Evolutionary conservation across 2,329 filamentous ascomycete species (phyloP).

Genomic region (Sphaerulina vaccinii): DNA sequence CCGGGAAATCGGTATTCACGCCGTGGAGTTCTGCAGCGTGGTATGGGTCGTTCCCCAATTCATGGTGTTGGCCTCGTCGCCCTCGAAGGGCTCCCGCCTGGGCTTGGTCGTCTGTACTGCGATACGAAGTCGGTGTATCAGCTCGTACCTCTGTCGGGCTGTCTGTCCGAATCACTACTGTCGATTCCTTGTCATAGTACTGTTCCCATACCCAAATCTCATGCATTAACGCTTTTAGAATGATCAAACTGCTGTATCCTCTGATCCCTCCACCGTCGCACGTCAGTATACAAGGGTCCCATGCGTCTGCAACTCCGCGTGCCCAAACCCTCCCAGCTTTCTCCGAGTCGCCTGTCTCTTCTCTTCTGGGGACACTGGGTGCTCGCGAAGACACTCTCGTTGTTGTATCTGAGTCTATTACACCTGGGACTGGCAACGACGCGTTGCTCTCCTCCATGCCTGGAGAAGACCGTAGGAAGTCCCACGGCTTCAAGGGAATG

Average conservation of each 20-base stretch:
- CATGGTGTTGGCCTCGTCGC: slow-evolving; percentile 13
- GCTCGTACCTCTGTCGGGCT: slow-evolving; percentile 22
- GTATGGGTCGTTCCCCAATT: slow-evolving; percentile 21
- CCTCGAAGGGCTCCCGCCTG: slow-evolving; percentile 20
- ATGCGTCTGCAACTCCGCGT: slow-evolving; percentile 44
- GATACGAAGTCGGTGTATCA: slow-evolving; percentile 23
- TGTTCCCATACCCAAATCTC: slow-evolving; percentile 48
- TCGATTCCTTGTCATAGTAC: slow-evolving; percentile 35
- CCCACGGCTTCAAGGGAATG: slow-evolving; percentile 35
- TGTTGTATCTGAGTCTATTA: too few species aligned
- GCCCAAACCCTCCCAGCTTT: slow-evolving; percentile 47
- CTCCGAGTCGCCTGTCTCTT: slow-evolving; percentile 40
- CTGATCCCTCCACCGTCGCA: slow-evolving; percentile 53
- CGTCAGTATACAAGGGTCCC: slow-evolving; percentile 50
- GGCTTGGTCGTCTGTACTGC: slow-evolving; percentile 17
- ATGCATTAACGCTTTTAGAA: slow-evolving; percentile 50
- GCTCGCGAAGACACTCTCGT: slow-evolving; percentile 30
- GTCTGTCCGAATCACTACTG: slow-evolving; percentile 20
- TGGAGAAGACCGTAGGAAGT: slow-evolving; percentile 28
- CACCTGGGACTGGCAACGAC: slow-evolving; percentile 22
- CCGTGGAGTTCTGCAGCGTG: slow-evolving; percentile 21
- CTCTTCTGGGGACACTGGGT: slow-evolving; percentile 29
- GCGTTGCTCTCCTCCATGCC: slow-evolving; percentile 27
- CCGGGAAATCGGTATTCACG: slow-evolving; percentile 14
- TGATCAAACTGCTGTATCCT: slow-evolving; percentile 52